Base-by-base conservation (phyloP, 2,329 filamentous ascomycete genomes). In the Xylaria hypoxylon region DNA sequence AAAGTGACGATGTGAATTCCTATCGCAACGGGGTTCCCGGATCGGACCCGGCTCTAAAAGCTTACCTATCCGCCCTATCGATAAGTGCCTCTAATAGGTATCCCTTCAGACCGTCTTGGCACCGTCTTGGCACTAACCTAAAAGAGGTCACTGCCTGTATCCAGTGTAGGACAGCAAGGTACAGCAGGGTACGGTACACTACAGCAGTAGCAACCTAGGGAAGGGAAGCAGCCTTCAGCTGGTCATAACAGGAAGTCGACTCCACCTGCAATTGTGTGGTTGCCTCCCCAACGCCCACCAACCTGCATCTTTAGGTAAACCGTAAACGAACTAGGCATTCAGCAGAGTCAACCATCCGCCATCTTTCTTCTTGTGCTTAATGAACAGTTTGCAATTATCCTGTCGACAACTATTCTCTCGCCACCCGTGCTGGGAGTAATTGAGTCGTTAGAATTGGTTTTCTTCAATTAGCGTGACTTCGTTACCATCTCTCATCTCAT, bases 251-350 rank as follows among this genome's bases (percentile, higher is more conserved):
- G 48, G 44, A 47, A 48, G 53, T 45, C 17, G 45, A 50, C 63
- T 59, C 64, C 60, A 63, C 66, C n/a, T 17, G 38, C 5, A 7
- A 22, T 13, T 26, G 17, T 3, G 24, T 56, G 59, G 74, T 76
- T 76, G 74, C 74, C 71, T 68, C 70, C 55, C 71, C 74, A 75
- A 76, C 74, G 70, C 61, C 10, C 26, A 38, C 59, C 60, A 59
- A 52, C 31, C 62, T 67, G 61, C 65, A 64, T 35, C 52, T 59
- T 28, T 58, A 59, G 59, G 68, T 72, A 73, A 38, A 38, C 35
- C 10, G n/a, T n/a, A 38, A 71, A 64, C 70, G 61, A 64, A 64
- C 55, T 62, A 68, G 64, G 61, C 66, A 66, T 28, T 19, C 35
- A 28, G 26, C 11, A 19, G n/a, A 24, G 10, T 28, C 35, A 19